Conservation (phyloP, 225 moss, liverwort and hornwort species). For the Marchantia polymorpha region DNA sequence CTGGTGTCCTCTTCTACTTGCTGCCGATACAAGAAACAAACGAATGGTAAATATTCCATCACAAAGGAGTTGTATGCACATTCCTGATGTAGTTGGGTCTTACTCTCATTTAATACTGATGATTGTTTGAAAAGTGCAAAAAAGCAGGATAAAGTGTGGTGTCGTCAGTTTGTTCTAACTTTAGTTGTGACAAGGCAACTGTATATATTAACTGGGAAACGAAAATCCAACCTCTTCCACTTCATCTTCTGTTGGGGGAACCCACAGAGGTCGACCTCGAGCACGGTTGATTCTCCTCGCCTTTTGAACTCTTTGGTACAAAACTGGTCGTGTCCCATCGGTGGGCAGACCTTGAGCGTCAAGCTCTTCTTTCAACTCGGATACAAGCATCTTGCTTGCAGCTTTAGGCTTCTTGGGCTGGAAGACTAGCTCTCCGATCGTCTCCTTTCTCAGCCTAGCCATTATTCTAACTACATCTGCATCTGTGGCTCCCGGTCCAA, state of each 20-base stretch:
- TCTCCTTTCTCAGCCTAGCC: slow-evolving; percentile 76
- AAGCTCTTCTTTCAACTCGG: slow-evolving; percentile 90
- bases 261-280: slow-evolving; percentile 96
- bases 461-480: slow-evolving; percentile 69
- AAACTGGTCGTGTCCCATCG: slow-evolving; percentile 91
- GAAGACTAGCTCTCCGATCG: slow-evolving; percentile 61
- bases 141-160: neutral
- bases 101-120: neutral
- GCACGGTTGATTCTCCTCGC: slow-evolving; percentile 93
- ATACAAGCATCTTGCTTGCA: slow-evolving; percentile 96
- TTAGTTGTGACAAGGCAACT: neutral
- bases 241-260: slow-evolving; percentile 76
- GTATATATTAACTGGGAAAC: neutral
- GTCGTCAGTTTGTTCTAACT: too few relatives aligned
- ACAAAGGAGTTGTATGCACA: neutral
- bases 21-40: slow-evolving; percentile 30
- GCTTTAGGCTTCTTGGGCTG: slow-evolving; percentile 90
- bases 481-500: slow-evolving; percentile 87
- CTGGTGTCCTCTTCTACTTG: slow-evolving; percentile 53
- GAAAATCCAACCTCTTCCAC: slow-evolving; percentile 54
- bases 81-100: neutral
- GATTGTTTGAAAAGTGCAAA: neutral
- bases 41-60: neutral
- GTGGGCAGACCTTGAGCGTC: slow-evolving; percentile 89
- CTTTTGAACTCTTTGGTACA: slow-evolving; percentile 99